Percentiles rank a stretch among this genome's conserved stretches.
phyloP scores from a whole-genome alignment of 352 stramenopile genomes.

The Albugo laibachii region DNA sequence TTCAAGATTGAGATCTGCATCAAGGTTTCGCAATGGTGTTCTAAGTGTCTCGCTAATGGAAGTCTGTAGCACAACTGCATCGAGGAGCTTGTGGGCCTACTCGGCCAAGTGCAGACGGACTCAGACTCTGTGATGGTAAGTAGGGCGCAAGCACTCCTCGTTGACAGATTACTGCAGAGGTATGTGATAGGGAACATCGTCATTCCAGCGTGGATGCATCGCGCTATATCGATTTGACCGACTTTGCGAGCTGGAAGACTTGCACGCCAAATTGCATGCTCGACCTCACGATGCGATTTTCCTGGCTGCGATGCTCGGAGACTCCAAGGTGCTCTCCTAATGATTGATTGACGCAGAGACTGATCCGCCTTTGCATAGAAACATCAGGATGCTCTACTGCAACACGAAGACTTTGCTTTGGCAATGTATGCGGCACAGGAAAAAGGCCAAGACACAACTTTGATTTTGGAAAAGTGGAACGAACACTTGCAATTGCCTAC shows the following conservation, averaged over 20 bases:
- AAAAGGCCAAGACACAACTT: no score
- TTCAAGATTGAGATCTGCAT: conserved; percentile 49
- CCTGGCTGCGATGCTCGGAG: no score
- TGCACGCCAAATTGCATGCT: background rate
- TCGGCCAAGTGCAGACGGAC: conserved; percentile 10
- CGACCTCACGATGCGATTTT: no score
- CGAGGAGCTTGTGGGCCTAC: conserved; percentile 16
- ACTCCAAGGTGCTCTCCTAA: no score
- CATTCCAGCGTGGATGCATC: conserved; percentile 33
- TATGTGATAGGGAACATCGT: conserved; percentile 20
- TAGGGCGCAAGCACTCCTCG: background rate
- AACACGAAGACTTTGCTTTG: no score
- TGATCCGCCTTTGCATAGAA: no score
- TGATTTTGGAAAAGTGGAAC: no score
- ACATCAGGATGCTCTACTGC: no score
- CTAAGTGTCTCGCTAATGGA: no score
- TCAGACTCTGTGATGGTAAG: conserved; percentile 24
- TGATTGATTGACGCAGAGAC: no score
- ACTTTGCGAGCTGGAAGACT: conserved; percentile 6
- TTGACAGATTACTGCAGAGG: background rate
- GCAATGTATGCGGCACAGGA: no score
- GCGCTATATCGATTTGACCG: conserved; percentile 17
- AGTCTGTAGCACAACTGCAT: conserved; percentile 16
- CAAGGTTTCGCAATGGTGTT: conserved; percentile 12
- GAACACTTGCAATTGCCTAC: no score